Base-by-base conservation (phyloP, 345 rosid genomes). In the Arabidopsis suecica region DNA sequence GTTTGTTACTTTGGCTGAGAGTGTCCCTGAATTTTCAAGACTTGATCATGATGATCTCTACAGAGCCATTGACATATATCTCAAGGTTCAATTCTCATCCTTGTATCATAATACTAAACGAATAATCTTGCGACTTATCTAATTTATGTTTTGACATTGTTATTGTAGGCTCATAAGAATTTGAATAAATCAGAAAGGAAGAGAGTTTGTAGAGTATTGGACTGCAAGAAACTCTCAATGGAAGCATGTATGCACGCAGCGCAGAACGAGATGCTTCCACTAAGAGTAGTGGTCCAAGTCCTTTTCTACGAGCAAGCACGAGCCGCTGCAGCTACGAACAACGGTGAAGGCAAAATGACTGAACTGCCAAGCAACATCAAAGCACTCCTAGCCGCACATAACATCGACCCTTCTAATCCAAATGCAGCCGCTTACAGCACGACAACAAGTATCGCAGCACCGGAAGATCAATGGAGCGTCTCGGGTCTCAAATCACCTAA, bases 241-340 rank as follows among this genome's bases (percentile, higher is more conserved):
- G 97, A 92, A 74, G 97, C 97, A 32, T 95, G 99, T 82, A 92
- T 92, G 97, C 99, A 95, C 59, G 97, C 99, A 0, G 97, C 99
- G 0, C 97, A 89, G 62, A 95, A 95, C 47, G 99, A 95, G 83
- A 71, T 86, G 61, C 93, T 95, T 41, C 99, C 99, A 0, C 65
- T 95, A 8, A 83, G 99, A 71, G 97, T 95, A 3, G 99, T 95
- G 45, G 97, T 95, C 2, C 97, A 95, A 83, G 99, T 92, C 81
- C 90, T 95, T 55, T 95, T 95, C 83, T 89, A 88, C 33, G 99
- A 95, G 84, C 99, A 95, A 74, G 91, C 97, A 12, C 83, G 97
- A 79, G 91, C 97, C 2, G 86, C 93, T 37, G 81, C 73, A 68
- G 83, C 83, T 0, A 67, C 75, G 1, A 69, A 23, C 68, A 75